Percentiles rank a stretch among this genome's conserved stretches.
Conservation (phyloP, 345 rosid genomes). For the Rhodamnia argentea region DNA sequence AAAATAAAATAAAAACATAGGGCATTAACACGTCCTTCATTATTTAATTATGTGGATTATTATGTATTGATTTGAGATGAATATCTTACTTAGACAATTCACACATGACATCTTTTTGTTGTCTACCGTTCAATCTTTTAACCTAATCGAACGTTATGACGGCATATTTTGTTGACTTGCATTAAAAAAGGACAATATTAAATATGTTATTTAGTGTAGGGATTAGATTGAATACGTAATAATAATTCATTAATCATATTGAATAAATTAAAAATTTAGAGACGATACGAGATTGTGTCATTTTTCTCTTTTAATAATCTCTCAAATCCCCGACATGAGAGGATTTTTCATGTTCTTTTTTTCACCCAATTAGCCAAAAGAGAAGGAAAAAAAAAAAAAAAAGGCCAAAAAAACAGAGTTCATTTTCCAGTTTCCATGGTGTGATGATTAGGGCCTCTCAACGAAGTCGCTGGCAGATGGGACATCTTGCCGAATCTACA, state of each 20-base stretch:
- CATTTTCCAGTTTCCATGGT: background rate
- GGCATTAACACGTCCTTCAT: background rate
- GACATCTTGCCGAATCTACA: background rate
- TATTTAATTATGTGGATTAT: background rate
- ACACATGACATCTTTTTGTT: background rate
- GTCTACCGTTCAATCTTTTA: background rate
- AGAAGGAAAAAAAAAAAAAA: background rate
- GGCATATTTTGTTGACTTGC: too few species aligned
- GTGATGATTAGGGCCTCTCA: background rate
- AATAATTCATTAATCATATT: fast-evolving
- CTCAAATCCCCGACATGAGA: background rate
- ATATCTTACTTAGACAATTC: background rate
- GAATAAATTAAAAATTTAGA: background rate
- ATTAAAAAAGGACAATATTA: too few species aligned
- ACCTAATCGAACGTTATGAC: too few species aligned
- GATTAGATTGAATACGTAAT: background rate
- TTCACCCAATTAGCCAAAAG: background rate
- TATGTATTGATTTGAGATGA: background rate
- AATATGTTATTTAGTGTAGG: too few species aligned
- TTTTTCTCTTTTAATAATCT: background rate
- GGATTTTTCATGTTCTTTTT: background rate
- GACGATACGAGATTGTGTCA: too few species aligned
- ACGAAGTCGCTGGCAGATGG: background rate
- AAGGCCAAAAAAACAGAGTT: too few species aligned
- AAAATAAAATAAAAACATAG: background rate